A percentile compares a stretch with the other conserved stretches of the same genome.
Conservation (phyloP, 1,139 yeast genomes). For the Candida freyschussii region DNA sequence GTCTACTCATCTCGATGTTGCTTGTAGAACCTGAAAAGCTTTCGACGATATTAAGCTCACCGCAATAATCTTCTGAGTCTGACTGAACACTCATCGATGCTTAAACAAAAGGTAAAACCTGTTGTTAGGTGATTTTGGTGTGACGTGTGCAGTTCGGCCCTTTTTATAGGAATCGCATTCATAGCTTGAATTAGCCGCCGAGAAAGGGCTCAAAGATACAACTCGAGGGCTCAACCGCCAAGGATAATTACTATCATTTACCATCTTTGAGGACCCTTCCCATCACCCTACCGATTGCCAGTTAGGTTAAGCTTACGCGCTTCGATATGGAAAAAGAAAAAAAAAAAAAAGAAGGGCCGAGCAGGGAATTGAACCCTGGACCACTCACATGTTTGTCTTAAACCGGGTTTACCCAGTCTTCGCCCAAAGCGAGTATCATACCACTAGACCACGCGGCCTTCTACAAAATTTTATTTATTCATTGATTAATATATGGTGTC, state of each 20-base stretch:
- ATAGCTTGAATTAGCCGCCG: conserved; percentile 1
- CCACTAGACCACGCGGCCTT: conserved; percentile 29
- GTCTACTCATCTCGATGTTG: conserved; percentile 1
- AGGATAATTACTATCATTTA: too few relatives aligned
- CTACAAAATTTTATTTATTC: conserved; percentile 1
- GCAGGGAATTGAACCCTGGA: conserved; percentile 29
- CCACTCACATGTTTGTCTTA: conserved; percentile 26
- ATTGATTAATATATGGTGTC: too few relatives aligned
- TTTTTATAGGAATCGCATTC: background rate
- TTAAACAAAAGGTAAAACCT: too few relatives aligned
- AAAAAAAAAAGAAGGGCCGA: conserved; percentile 23
- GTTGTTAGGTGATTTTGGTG: too few relatives aligned
- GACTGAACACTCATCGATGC: background rate
- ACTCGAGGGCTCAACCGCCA: background rate
- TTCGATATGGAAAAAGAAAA: conserved; percentile 2
- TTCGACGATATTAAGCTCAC: conserved; percentile 9
- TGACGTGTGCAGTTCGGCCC: background rate
- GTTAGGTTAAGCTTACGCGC: background rate
- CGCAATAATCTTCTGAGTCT: conserved; percentile 5
- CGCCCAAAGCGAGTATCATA: conserved; percentile 29
- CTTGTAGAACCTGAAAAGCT: conserved; percentile 1
- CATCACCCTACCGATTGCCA: too few relatives aligned
- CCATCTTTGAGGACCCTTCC: too few relatives aligned
- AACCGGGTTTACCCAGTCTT: conserved; percentile 14
- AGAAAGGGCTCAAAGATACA: background rate